Evolutionary conservation across 2,329 filamentous ascomycete genomes (phyloP).

Genomic region (Aspergillus calidoustus): DNA sequence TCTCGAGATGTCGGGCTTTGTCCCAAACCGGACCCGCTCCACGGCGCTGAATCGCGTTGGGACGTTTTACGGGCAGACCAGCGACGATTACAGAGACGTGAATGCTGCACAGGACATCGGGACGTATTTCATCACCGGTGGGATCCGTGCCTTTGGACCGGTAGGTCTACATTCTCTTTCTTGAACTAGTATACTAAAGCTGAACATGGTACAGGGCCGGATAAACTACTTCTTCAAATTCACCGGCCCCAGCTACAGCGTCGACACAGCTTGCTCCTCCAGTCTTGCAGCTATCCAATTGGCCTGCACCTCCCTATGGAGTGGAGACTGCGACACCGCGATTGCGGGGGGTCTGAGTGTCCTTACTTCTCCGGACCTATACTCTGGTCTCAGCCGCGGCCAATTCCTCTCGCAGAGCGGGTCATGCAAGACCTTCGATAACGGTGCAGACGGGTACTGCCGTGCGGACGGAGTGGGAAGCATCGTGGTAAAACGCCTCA

Average conservation of each 20-base stretch:
- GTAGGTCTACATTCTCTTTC: background rate
- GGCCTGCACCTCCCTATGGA: conserved; percentile 72
- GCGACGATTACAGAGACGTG: conserved; percentile 67
- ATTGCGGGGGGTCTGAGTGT: conserved; percentile 74
- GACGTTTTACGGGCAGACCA: conserved; percentile 73
- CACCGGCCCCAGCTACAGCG: conserved; percentile 69
- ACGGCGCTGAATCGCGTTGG: conserved; percentile 66
- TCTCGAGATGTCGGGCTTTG: conserved; percentile 76
- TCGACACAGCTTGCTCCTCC: conserved; percentile 74
- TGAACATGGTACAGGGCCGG: conserved; percentile 48
- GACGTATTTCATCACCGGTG: conserved; percentile 67
- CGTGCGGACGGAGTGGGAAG: conserved; percentile 56
- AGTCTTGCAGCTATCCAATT: conserved; percentile 70
- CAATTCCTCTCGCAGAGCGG: conserved; percentile 42
- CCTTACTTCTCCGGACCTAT: conserved; percentile 78
- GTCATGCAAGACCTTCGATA: conserved; percentile 55
- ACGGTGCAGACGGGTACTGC: conserved; percentile 58
- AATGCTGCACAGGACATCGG: conserved; percentile 72
- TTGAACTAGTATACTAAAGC: background rate
- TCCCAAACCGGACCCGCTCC: conserved; percentile 69
- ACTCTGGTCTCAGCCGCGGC: conserved; percentile 68
- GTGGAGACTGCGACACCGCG: conserved; percentile 76
- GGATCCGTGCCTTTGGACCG: conserved; percentile 62
- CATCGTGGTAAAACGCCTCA: conserved; percentile 56
- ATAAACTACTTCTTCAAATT: conserved; percentile 80